These are phyloP conservation scores for Beta corolliflora DNA, from an alignment of 179 eudicot species.

Conservation along the genomic window DNA sequence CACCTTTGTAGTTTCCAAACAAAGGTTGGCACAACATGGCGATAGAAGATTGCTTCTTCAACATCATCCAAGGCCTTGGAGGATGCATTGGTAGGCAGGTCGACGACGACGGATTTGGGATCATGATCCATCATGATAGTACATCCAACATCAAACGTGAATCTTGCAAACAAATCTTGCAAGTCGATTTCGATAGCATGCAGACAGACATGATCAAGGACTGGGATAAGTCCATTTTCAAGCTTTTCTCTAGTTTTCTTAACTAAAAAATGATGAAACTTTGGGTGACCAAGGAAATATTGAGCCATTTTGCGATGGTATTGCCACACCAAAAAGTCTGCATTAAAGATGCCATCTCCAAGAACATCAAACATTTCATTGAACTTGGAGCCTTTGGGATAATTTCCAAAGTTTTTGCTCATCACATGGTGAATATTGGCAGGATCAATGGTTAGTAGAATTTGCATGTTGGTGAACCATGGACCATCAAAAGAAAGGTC, in stretches of 20 bases:
- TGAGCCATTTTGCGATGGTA: slow-evolving; percentile 38
- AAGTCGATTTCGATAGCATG: slow-evolving; percentile 13
- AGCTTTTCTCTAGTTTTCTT: slow-evolving; percentile 32
- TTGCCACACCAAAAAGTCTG: slow-evolving; percentile 43
- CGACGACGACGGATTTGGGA: slow-evolving; percentile 15
- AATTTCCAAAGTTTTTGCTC: slow-evolving; percentile 36
- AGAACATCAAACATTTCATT: slow-evolving; percentile 46
- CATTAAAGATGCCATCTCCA: slow-evolving; percentile 54
- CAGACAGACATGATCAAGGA: slow-evolving; percentile 19
- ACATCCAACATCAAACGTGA: slow-evolving; percentile 16
- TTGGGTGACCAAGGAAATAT: slow-evolving; percentile 27
- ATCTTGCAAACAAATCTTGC: slow-evolving; percentile 31
- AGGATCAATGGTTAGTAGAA: slow-evolving; percentile 44
- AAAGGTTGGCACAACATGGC: slow-evolving; percentile 22
- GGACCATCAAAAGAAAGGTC: slow-evolving; percentile 46
- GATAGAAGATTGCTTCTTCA: slow-evolving; percentile 19
- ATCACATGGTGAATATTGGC: slow-evolving; percentile 40
- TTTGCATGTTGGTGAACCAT: slow-evolving; percentile 42
- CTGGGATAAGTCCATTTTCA: slow-evolving; percentile 27
- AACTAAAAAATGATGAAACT: slow-evolving; percentile 30
- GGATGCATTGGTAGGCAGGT: slow-evolving; percentile 3
- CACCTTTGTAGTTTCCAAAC: slow-evolving; percentile 31
- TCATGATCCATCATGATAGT: slow-evolving; percentile 23
- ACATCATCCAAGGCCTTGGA: slow-evolving; percentile 24
- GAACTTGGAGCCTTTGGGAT: slow-evolving; percentile 36